Evolutionary conservation across 306 rosid species (phyloP).

Genomic region (Ochetophila trinervis): DNA sequence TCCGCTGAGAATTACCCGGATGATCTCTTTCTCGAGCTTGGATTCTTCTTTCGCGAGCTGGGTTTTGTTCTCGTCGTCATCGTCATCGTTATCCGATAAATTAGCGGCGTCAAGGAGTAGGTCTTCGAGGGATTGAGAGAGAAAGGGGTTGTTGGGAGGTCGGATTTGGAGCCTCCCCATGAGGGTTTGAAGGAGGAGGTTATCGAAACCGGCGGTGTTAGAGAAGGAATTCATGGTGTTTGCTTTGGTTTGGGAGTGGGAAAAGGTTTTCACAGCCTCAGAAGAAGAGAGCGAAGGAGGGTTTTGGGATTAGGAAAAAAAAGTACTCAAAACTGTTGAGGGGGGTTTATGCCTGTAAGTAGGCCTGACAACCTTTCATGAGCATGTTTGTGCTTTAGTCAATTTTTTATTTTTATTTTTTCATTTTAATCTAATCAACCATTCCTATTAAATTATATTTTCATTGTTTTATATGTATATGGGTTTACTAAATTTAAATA

Average conservation of each 20-base stretch:
- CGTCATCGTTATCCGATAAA: constrained; percentile 35
- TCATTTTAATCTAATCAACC: no score
- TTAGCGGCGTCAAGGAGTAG: constrained; percentile 50
- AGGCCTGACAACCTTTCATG: no score
- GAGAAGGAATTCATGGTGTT: constrained; percentile 50
- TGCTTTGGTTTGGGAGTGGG: constrained; percentile 1
- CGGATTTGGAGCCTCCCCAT: constrained; percentile 73
- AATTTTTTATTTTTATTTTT: no score
- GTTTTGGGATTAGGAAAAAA: constrained; percentile 8
- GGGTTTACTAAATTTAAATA: no score
- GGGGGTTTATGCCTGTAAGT: no score
- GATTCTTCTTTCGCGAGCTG: constrained; percentile 50
- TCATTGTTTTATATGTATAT: no score
- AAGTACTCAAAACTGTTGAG: no score
- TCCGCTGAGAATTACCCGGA: constrained; percentile 56
- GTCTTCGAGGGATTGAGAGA: constrained; percentile 73
- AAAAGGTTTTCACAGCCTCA: not conserved
- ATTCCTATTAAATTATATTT: no score
- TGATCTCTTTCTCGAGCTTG: constrained; percentile 63
- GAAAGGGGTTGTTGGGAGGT: constrained; percentile 22
- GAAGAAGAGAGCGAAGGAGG: not conserved
- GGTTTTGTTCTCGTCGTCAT: constrained; percentile 35
- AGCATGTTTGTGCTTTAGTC: no score
- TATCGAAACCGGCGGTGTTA: constrained; percentile 49
- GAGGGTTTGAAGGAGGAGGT: constrained; percentile 60